Conservation (phyloP, 2,329 filamentous ascomycete species). For the Fusarium haematococcum region DNA sequence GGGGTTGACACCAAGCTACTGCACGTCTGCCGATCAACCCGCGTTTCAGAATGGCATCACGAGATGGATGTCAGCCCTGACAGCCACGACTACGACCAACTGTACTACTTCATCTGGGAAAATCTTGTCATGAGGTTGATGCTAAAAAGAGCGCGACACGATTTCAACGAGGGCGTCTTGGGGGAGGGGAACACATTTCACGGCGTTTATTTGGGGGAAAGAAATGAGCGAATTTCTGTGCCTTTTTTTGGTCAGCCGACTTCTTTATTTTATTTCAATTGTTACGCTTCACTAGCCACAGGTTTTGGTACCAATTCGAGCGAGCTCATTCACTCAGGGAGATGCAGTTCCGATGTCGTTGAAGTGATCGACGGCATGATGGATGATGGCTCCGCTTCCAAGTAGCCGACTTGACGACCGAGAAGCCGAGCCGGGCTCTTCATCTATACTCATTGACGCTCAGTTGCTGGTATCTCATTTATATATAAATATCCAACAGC, state of each 20-base stretch:
- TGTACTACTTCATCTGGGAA: background rate
- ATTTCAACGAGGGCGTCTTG: constrained; percentile 25
- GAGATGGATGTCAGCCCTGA: background rate
- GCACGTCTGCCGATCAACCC: constrained; percentile 24
- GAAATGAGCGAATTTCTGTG: constrained; percentile 19
- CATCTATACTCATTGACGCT: background rate
- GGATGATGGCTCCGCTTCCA: background rate
- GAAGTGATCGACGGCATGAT: background rate
- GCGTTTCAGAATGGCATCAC: background rate
- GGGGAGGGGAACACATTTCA: background rate
- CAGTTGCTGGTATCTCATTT: background rate
- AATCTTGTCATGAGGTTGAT: background rate
- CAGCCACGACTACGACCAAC: background rate
- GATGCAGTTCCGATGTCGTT: background rate
- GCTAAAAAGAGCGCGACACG: background rate
- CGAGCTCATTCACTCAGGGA: background rate
- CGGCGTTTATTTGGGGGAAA: constrained; percentile 11
- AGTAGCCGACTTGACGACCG: background rate
- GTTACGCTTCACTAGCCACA: constrained; percentile 21
- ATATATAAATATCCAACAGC: background rate
- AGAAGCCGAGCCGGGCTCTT: background rate
- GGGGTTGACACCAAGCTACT: constrained; percentile 15
- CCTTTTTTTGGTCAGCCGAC: background rate
- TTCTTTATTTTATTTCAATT: background rate
- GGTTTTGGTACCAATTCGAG: constrained; percentile 1